Conservation (phyloP, 1,284 basidiomycete genomes). For the Austroboletus olivaceoglutinosus region DNA sequence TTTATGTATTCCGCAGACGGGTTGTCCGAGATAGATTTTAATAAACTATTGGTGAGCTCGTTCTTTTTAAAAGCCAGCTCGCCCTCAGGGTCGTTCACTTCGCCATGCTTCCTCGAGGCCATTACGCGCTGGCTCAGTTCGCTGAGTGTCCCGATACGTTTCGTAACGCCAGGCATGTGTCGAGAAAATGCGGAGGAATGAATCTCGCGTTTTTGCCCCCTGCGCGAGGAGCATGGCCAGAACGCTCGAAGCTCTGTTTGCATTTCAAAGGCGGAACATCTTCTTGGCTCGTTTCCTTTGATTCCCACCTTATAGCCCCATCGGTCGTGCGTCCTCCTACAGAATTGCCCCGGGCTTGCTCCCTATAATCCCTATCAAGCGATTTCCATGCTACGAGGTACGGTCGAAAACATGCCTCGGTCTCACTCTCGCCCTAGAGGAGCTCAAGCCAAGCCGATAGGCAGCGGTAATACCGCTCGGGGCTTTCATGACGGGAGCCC, state of each 20-base stretch:
- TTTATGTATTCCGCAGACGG: constrained; percentile 38
- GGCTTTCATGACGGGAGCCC: constrained; percentile 34
- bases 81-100: constrained; percentile 30
- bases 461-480: constrained; percentile 24
- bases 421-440: constrained; percentile 30
- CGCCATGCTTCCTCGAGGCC: constrained; percentile 35
- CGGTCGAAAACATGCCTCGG: constrained; percentile 26
- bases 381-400: constrained; percentile 34
- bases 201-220: constrained; percentile 37
- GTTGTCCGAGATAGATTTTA: constrained; percentile 36
- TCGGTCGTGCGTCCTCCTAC: constrained; percentile 17
- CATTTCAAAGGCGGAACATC: constrained; percentile 37
- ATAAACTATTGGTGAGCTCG: constrained; percentile 30
- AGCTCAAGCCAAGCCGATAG: constrained; percentile 27
- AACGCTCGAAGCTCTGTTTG: constrained; percentile 35
- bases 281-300: constrained; percentile 25
- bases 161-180: constrained; percentile 34
- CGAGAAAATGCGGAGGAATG: constrained; percentile 35
- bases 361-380: constrained; percentile 24
- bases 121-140: constrained; percentile 38
- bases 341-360: constrained; percentile 25
- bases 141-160: constrained; percentile 35
- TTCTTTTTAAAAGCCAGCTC: constrained; percentile 21
- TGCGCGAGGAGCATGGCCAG: constrained; percentile 38
- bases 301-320: constrained; percentile 32